phyloP scores from a whole-genome alignment of 208 protist species.

The Crithidia brevicula region DNA sequence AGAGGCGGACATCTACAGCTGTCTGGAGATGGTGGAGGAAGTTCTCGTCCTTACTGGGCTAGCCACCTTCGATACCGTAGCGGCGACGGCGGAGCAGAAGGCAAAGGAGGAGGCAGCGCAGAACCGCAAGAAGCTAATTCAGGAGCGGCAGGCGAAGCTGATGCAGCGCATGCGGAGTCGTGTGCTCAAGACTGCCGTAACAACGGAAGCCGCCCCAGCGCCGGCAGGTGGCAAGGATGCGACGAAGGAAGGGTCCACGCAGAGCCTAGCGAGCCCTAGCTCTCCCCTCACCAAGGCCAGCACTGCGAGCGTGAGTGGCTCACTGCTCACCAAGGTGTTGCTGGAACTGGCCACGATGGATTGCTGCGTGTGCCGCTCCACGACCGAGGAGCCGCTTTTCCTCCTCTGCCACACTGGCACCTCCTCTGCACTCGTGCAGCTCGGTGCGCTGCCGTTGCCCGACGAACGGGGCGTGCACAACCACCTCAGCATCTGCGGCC shows the following conservation, averaged over 20 bases:
- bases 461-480: slow-evolving; percentile 41
- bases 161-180: slow-evolving; percentile 62
- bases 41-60: slow-evolving; percentile 48
- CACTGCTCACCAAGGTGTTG: slow-evolving; percentile 48
- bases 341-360: slow-evolving; percentile 55
- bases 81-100: slow-evolving; percentile 23
- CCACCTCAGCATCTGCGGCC: slow-evolving; percentile 67
- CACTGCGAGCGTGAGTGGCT: slow-evolving; percentile 4
- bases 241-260: background rate
- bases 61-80: slow-evolving; percentile 29
- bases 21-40: slow-evolving; percentile 58
- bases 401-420: slow-evolving; percentile 63
- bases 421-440: slow-evolving; percentile 44
- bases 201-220: background rate
- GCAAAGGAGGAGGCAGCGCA: slow-evolving; percentile 30
- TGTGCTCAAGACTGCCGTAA: slow-evolving; percentile 26
- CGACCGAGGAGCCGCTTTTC: slow-evolving; percentile 51
- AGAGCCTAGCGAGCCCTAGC: background rate
- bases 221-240: background rate
- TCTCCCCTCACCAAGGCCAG: background rate
- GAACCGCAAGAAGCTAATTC: slow-evolving; percentile 48
- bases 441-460: slow-evolving; percentile 27
- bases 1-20: slow-evolving; percentile 50
- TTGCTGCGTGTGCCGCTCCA: slow-evolving; percentile 70
- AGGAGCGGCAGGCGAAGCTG: slow-evolving; percentile 71